phyloP scores from a whole-genome alignment of 2,329 filamentous ascomycete species.

The Ustulina deusta region DNA sequence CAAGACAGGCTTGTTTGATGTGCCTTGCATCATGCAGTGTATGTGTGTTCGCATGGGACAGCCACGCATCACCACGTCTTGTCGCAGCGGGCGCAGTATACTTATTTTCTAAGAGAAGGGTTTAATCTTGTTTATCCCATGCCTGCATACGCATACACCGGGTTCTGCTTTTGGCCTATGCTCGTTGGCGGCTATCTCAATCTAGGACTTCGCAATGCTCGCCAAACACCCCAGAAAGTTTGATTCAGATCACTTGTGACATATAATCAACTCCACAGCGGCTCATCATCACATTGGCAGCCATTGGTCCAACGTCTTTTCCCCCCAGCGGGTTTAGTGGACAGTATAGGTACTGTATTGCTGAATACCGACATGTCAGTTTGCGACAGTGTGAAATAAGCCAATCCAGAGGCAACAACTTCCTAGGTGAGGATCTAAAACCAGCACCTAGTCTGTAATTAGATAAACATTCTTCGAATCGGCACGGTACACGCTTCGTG shows the following conservation, averaged over 20 bases:
- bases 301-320: neutral
- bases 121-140: neutral
- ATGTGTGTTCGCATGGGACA: constrained; percentile 16
- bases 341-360: neutral
- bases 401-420: neutral
- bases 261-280: neutral
- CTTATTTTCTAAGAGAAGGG: neutral
- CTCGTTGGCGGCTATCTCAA: neutral
- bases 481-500: neutral
- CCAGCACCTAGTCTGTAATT: neutral
- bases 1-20: constrained; percentile 28
- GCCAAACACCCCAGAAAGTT: neutral
- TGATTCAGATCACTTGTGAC: neutral
- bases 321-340: neutral
- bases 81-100: neutral
- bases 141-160: neutral
- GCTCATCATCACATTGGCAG: neutral
- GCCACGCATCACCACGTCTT: constrained; percentile 11
- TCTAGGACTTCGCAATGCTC: too few species aligned
- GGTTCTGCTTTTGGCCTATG: constrained; percentile 3
- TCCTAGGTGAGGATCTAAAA: neutral
- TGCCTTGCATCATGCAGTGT: constrained; percentile 37
- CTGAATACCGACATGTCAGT: too few species aligned
- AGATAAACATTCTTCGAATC: neutral
- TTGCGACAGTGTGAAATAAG: neutral